Evolutionary conservation across 352 stramenopile species (phyloP).

Genomic region (Globisporangium apiculatum): DNA sequence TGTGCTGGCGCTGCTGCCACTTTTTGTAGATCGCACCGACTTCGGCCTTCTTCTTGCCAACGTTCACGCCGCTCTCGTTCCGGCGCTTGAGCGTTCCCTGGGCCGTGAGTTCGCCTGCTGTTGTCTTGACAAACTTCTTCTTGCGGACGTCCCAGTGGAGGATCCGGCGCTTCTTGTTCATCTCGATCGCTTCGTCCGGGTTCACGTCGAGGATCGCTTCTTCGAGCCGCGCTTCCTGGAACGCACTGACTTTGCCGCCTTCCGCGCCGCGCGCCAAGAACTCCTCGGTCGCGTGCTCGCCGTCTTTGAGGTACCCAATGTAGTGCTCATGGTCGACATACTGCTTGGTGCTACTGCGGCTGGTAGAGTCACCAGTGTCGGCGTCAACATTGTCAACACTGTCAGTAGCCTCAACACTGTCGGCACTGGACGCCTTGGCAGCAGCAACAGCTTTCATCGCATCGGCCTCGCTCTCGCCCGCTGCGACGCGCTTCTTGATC

Average conservation of each 20-base stretch:
- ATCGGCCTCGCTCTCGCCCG: slow-evolving; percentile 67
- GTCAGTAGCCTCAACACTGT: not conserved
- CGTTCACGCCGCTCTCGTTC: slow-evolving; percentile 77
- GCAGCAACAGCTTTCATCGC: slow-evolving; percentile 54
- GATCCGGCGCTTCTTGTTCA: slow-evolving; percentile 97
- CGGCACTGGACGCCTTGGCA: slow-evolving; percentile 22
- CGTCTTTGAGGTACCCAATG: slow-evolving; percentile 80
- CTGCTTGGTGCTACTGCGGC: slow-evolving; percentile 17
- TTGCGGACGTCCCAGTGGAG: slow-evolving; percentile 99
- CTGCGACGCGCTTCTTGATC: slow-evolving; percentile 87
- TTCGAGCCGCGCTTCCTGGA: slow-evolving; percentile 86
- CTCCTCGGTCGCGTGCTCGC: slow-evolving; percentile 66
- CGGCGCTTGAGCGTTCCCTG: slow-evolving; percentile 75
- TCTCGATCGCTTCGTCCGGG: slow-evolving; percentile 95
- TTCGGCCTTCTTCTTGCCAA: slow-evolving; percentile 77
- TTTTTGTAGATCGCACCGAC: slow-evolving; percentile 92
- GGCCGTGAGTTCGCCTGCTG: slow-evolving; percentile 83
- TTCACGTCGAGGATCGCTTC: slow-evolving; percentile 97
- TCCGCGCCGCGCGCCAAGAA: slow-evolving; percentile 69
- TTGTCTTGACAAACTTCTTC: slow-evolving; percentile 94
- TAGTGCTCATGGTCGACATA: slow-evolving; percentile 85
- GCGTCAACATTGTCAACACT: slow-evolving; percentile 7
- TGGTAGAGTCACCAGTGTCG: slow-evolving; percentile 21
- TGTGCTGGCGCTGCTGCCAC: slow-evolving; percentile 90
- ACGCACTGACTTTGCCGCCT: slow-evolving; percentile 71